Evolutionary conservation across 2,329 filamentous ascomycete genomes (phyloP).

Genomic region (Stachybotrys echinatus): DNA sequence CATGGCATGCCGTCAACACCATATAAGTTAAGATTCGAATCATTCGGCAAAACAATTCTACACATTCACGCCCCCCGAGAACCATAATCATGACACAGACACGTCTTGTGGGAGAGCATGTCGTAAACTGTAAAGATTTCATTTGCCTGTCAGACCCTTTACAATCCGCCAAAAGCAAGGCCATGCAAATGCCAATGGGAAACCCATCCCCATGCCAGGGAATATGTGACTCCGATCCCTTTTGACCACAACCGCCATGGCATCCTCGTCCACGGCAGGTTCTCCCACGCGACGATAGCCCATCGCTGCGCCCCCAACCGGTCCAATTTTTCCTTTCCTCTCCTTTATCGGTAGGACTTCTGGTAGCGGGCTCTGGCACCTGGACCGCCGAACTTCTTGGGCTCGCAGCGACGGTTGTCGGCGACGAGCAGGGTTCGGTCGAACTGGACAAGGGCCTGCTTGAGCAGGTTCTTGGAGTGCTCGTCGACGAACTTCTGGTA

Average conservation of each 20-base stretch:
- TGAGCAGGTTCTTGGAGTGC: conserved; percentile 99
- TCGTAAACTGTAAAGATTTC: conserved; percentile 40
- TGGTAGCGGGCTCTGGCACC: conserved; percentile 96
- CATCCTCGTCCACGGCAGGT: conserved; percentile 18
- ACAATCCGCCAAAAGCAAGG: conserved; percentile 43
- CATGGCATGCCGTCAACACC: too few species aligned
- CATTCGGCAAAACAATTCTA: too few species aligned
- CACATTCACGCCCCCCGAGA: too few species aligned
- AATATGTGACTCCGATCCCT: conserved; percentile 32
- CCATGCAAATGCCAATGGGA: conserved; percentile 46
- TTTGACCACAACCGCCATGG: conserved; percentile 23
- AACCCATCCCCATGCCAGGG: conserved; percentile 33
- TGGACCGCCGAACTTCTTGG: conserved; percentile 95
- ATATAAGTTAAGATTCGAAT: too few species aligned
- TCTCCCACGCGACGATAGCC: background rate
- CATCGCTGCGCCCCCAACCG: conserved; percentile 2
- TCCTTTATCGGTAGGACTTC: conserved; percentile 94
- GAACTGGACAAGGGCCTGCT: conserved; percentile 93
- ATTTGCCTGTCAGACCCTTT: conserved; percentile 47
- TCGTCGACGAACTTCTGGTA: conserved; percentile 99
- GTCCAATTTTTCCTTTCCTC: conserved; percentile 13
- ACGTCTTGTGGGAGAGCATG: conserved; percentile 10
- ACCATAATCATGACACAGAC: too few species aligned
- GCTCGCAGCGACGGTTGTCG: conserved; percentile 98
- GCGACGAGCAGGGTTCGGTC: conserved; percentile 96